phyloP scores from a whole-genome alignment of 345 rosid species.

The Boechera retrofracta region DNA sequence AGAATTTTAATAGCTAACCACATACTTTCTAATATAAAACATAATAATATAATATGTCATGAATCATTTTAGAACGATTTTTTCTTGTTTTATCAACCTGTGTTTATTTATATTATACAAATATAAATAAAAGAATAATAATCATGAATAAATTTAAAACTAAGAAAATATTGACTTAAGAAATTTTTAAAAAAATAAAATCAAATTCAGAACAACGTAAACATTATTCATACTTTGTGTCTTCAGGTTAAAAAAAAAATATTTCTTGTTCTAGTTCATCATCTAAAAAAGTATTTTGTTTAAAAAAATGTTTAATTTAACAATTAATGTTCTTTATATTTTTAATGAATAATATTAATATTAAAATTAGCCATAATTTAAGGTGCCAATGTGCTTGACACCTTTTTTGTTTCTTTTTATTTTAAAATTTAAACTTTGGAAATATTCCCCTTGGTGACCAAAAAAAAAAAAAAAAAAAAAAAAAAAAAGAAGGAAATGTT shows the following conservation, averaged over 20 bases:
- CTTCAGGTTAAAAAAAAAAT: too few species aligned
- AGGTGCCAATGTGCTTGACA: constrained; percentile 38
- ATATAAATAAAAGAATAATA: too few species aligned
- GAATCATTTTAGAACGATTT: too few species aligned
- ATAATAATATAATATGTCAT: too few species aligned
- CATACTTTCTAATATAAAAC: too few species aligned
- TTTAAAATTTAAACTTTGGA: constrained; percentile 27
- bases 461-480: too few species aligned
- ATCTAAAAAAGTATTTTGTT: neutral
- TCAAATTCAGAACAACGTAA: too few species aligned
- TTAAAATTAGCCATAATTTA: constrained; percentile 17
- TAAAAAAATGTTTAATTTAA: neutral
- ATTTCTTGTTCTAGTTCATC: neutral
- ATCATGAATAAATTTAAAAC: neutral
- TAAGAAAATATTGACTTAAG: neutral
- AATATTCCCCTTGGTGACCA: constrained; percentile 23
- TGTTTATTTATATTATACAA: too few species aligned
- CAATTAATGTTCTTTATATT: neutral
- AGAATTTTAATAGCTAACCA: too few species aligned
- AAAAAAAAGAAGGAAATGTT: constrained; percentile 3
- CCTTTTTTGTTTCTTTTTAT: constrained; percentile 44
- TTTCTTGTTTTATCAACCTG: too few species aligned
- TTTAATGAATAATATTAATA: neutral
- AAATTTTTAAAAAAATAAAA: too few species aligned
- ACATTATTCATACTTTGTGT: too few species aligned